Base-by-base conservation (phyloP, 2,329 filamentous ascomycete species). In the Ascochyta viciae-villosae region DNA sequence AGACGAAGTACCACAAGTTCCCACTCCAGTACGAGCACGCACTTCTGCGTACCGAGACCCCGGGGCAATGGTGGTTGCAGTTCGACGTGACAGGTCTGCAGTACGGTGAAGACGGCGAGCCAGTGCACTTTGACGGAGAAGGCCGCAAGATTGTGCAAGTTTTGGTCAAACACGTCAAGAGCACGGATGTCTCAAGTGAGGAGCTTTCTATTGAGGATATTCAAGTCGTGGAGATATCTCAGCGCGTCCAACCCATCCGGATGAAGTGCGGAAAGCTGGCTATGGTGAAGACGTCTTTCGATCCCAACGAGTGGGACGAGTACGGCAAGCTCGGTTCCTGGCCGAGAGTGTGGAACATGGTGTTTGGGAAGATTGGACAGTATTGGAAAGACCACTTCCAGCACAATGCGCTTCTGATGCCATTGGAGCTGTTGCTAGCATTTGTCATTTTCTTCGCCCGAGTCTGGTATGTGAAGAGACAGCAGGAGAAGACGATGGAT, bases 191-290 rank as follows among this genome's bases (percentile, higher is more conserved):
- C 8, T 23, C 24, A 1, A 29, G 15, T 1, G 34, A 26, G n/a
- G 33, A 42, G 12, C 39, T 61, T 3, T 52, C n/a, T 15, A 73
- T 73, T 41, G 62, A 66, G 42, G 62, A 66, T 19, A 48, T 73
- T 16, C 63, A 68, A 38, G 37, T 71, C 15, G 57, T 72, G 10
- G 60, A 62, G 15, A 59, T 58, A 1, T 53, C 60, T 16, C 58
- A 68, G 26, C 60, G 61, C 13, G 42, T 33, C 7, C 50, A 64
- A 42, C 68, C 69, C 12, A 59, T 63, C 39, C 61, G 45, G 35
- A 72, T 72, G 70, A 61, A 64, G 34, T 73, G 71, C 34, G 70
- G 71, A 4, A 69, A 58, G 34, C 48, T 62, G 29, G 68, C 67
- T 5, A 67, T 68, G 56, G 33, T 64, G n/a, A 50, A 51, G 34